These are phyloP conservation scores for Epichloe aotearoae DNA, from an alignment of 2,329 filamentous ascomycete species.

Conservation along the genomic window DNA sequence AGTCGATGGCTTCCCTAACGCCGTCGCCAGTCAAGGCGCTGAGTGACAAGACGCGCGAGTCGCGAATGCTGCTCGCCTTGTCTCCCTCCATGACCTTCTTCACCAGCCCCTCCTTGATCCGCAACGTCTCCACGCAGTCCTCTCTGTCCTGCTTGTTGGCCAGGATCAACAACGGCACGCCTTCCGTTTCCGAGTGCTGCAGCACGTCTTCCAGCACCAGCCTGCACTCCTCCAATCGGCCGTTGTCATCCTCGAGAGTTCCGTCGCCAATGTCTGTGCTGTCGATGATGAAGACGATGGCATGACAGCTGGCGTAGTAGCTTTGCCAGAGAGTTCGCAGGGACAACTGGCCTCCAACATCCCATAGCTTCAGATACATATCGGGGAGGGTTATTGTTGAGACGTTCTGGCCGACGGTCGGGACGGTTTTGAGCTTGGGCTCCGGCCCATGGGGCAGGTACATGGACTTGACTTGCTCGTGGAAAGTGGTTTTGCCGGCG, in stretches of 20 bases:
- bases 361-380: constrained; percentile 98
- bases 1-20: constrained; percentile 93
- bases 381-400: constrained; percentile 80
- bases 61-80: constrained; percentile 71
- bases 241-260: constrained; percentile 40
- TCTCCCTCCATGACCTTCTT: constrained; percentile 93
- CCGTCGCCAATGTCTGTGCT: constrained; percentile 86
- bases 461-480: constrained; percentile 87
- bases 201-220: constrained; percentile 83
- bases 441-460: constrained; percentile 51
- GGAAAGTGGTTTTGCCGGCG: constrained; percentile 94
- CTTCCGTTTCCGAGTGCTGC: constrained; percentile 74
- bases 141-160: constrained; percentile 98
- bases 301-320: constrained; percentile 89
- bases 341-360: constrained; percentile 85
- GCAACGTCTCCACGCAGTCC: constrained; percentile 92
- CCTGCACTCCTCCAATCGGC: constrained; percentile 75
- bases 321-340: constrained; percentile 88
- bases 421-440: constrained; percentile 73
- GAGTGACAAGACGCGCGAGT: constrained; percentile 81
- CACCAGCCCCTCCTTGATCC: constrained; percentile 93
- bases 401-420: constrained; percentile 95
- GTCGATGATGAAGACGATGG: constrained; percentile 96
- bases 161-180: constrained; percentile 80
- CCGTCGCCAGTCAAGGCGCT: constrained; percentile 82